Conservation (phyloP, 768 basidiomycete species). For the Tylopilus subfusipes region DNA sequence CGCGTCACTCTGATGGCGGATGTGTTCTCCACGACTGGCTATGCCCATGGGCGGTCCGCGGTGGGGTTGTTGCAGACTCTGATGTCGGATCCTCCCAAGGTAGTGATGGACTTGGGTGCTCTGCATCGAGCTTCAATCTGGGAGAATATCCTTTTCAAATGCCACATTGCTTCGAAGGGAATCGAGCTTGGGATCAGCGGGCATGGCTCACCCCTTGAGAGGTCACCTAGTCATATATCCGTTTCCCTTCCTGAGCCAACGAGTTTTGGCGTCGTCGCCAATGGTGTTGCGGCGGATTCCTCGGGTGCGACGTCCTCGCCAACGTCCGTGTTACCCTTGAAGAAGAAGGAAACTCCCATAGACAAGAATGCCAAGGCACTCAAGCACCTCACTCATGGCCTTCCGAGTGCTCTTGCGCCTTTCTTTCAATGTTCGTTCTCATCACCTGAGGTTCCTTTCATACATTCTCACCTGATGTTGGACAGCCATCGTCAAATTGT, state of each 20-base stretch:
- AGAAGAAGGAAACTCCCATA: slow-evolving; percentile 44
- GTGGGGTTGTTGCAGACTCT: slow-evolving; percentile 72
- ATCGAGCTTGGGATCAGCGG: slow-evolving; percentile 47
- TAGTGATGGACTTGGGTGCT: slow-evolving; percentile 69
- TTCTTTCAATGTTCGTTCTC: slow-evolving; percentile 75
- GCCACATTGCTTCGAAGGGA: slow-evolving; percentile 50
- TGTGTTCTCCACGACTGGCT: slow-evolving; percentile 79
- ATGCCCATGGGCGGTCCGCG: slow-evolving; percentile 74
- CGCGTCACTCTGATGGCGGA: slow-evolving; percentile 83
- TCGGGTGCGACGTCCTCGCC: slow-evolving; percentile 22
- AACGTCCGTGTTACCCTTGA: slow-evolving; percentile 28
- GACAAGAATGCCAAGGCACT: slow-evolving; percentile 72
- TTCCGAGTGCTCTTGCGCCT: slow-evolving; percentile 71
- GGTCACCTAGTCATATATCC: slow-evolving; percentile 43
- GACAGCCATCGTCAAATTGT: slow-evolving; percentile 81
- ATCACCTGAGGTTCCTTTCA: background rate
- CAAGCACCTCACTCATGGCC: slow-evolving; percentile 74
- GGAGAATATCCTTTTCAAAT: slow-evolving; percentile 81
- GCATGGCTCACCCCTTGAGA: slow-evolving; percentile 44
- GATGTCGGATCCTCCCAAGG: slow-evolving; percentile 58
- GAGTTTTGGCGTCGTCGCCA: slow-evolving; percentile 29
- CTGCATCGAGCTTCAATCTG: slow-evolving; percentile 81
- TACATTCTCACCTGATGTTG: slow-evolving; percentile 10
- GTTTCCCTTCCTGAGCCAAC: slow-evolving; percentile 40
- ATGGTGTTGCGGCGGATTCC: slow-evolving; percentile 28